Base-by-base conservation (phyloP, 805 yeast species). In the Ogataea polymorpha region DNA sequence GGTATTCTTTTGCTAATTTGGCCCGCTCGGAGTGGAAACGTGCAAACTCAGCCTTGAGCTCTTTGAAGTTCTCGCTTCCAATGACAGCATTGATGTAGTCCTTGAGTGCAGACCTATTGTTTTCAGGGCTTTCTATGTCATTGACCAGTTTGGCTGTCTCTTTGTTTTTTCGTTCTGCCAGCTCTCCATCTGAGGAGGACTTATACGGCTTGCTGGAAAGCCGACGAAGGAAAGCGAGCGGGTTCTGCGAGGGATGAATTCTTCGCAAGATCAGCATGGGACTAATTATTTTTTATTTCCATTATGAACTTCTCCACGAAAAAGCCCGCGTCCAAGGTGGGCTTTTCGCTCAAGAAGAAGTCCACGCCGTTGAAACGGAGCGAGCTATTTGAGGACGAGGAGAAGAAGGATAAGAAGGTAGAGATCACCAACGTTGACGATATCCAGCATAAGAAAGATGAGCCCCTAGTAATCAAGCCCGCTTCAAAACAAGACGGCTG, bases 281-380 rank as follows among this genome's bases (percentile, higher is more conserved):
- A 21, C 20, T 10, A 6, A 23, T 18, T 21, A 27, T 31, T 26
- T 26, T n/a, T 37, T 23, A 16, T 18, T 20, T 20, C 18, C 14
- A 65, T 64, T 70, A 66, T 61, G 41, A 65, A 66, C 21, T 68
- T 70, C 51, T 63, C 72, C 0, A 40, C 68, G 35, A 68, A 68
- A 53, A 61, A 60, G 37, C 54, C 56, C 11, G 53, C 42, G 12
- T 32, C 30, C 3, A 46, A 55, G 21, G 40, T 61, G 14, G 58
- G 65, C 8, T 66, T 67, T 35, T 58, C 67, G 0, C 28, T 67
- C 35, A 64, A 59, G 48, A 55, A 54, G 31, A 45, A 43, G 23
- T 20, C 25, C 23, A 10, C 10, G 10, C 25, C 16, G 7, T 10
- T 30, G 25, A 34, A 32, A 20, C 35, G 34, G 39, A 36, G 37